Evolutionary conservation across 192 early-diverging fungal genomes (phyloP).

Genomic region (Phycomyces blakesleeanus): DNA sequence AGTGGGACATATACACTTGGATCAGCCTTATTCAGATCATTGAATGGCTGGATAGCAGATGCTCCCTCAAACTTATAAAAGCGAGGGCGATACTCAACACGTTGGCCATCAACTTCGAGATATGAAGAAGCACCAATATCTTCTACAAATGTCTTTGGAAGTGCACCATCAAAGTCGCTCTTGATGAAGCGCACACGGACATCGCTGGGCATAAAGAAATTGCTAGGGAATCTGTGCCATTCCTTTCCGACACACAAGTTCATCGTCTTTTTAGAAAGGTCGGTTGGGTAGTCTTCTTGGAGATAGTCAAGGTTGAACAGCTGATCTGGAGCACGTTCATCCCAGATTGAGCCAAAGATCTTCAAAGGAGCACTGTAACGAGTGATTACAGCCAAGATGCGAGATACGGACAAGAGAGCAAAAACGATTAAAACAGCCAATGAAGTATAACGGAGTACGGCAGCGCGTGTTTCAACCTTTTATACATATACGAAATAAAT

Average conservation of each 20-base stretch:
- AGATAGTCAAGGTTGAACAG: conserved; percentile 22
- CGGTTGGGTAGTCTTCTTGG: conserved; percentile 21
- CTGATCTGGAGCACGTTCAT: conserved; percentile 21
- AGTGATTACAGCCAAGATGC: conserved; percentile 59
- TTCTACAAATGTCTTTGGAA: conserved; percentile 80
- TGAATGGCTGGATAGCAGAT: conserved; percentile 49
- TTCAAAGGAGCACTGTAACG: conserved; percentile 78
- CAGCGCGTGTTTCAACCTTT: conserved; percentile 8
- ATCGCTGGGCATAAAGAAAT: conserved; percentile 82
- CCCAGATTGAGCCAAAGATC: conserved; percentile 46
- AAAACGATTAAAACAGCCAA: conserved; percentile 43
- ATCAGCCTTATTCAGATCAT: conserved; percentile 67
- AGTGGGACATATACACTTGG: conserved; percentile 53
- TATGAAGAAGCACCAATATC: conserved; percentile 6
- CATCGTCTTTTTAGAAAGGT: conserved; percentile 17
- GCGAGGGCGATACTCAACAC: conserved; percentile 6
- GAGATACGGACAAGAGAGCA: conserved; percentile 58
- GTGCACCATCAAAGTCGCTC: conserved; percentile 68
- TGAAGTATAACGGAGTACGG: conserved; percentile 28
- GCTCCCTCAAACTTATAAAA: conserved; percentile 27
- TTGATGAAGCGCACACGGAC: conserved; percentile 67
- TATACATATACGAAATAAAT: not conserved
- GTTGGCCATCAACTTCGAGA: not conserved
- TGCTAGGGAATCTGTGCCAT: conserved; percentile 93
- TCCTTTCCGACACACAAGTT: conserved; percentile 87